These are phyloP conservation scores for Triticum timopheevii DNA, from an alignment of 176 grass and related monocot genomes.

Conservation along the genomic window DNA sequence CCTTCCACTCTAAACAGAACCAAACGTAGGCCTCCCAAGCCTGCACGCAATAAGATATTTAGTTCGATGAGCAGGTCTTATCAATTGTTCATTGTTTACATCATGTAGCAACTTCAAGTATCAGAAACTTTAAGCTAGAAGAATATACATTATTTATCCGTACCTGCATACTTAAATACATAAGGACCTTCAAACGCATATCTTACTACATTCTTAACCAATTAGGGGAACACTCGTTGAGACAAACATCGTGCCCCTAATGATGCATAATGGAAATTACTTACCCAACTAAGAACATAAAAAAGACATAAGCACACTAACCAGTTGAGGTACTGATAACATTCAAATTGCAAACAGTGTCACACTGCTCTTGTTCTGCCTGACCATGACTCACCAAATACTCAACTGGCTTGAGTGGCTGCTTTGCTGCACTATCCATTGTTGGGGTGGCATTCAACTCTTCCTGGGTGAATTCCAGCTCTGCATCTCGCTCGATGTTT, in stretches of 20 bases:
- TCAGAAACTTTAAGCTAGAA: neutral
- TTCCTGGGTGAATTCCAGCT: conserved; percentile 79
- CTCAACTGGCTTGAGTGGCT: conserved; percentile 48
- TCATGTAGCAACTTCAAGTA: conserved; percentile 10
- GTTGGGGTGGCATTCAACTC: conserved; percentile 61
- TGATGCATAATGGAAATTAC: neutral
- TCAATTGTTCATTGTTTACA: neutral
- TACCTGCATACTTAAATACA: neutral
- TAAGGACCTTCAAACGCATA: neutral
- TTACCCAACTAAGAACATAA: neutral
- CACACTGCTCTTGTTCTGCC: conserved; percentile 73
- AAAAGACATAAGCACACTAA: conserved; percentile 38
- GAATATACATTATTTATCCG: neutral
- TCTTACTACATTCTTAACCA: neutral
- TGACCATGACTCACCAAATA: conserved; percentile 78
- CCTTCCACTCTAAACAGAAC: conserved; percentile 78
- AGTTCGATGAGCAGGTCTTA: neutral
- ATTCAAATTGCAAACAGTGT: conserved; percentile 81
- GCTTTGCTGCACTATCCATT: conserved; percentile 29
- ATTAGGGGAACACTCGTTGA: neutral
- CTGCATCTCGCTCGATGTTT: conserved; percentile 71
- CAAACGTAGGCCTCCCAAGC: conserved; percentile 68
- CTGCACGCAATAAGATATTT: conserved; percentile 41
- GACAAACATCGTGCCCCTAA: neutral
- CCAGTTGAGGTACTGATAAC: conserved; percentile 79